phyloP scores from a whole-genome alignment of 305 asterid genomes.

The Fraxinus dipetala region DNA sequence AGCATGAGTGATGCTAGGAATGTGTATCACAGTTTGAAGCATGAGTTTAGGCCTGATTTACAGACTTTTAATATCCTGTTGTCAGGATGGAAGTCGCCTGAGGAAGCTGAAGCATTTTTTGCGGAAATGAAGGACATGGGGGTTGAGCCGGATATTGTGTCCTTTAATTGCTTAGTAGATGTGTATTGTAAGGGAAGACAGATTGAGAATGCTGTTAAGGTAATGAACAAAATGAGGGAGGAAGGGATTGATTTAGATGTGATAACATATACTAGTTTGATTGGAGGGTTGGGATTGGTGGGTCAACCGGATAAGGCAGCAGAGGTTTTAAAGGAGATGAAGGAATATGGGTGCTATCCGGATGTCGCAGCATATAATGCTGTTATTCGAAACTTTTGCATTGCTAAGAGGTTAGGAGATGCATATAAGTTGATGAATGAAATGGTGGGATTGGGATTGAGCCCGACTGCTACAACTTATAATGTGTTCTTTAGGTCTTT shows the following conservation, averaged over 20 bases:
- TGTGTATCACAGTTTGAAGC: slow-evolving; percentile 66
- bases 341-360: slow-evolving; percentile 73
- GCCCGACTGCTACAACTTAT: slow-evolving; percentile 77
- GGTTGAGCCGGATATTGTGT: slow-evolving; percentile 70
- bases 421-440: slow-evolving; percentile 64
- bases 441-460: slow-evolving; percentile 62
- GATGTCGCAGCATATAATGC: slow-evolving; percentile 92
- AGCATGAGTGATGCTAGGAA: slow-evolving; percentile 84
- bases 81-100: slow-evolving; percentile 78
- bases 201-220: slow-evolving; percentile 52
- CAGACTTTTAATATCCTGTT: slow-evolving; percentile 71
- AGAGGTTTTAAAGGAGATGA: slow-evolving; percentile 79
- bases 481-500: slow-evolving; percentile 71
- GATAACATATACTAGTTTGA: slow-evolving; percentile 72
- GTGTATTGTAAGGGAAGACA: slow-evolving; percentile 80
- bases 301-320: slow-evolving; percentile 94
- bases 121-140: slow-evolving; percentile 67
- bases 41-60: slow-evolving; percentile 67
- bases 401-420: slow-evolving; percentile 69
- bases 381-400: slow-evolving; percentile 74
- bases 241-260: slow-evolving; percentile 68
- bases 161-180: slow-evolving; percentile 81
- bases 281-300: slow-evolving; percentile 77
- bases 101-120: slow-evolving; percentile 70
- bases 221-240: slow-evolving; percentile 63